Evolutionary conservation across 78 protist genomes (phyloP).

Genomic region (Protostelium mycophagum): DNA sequence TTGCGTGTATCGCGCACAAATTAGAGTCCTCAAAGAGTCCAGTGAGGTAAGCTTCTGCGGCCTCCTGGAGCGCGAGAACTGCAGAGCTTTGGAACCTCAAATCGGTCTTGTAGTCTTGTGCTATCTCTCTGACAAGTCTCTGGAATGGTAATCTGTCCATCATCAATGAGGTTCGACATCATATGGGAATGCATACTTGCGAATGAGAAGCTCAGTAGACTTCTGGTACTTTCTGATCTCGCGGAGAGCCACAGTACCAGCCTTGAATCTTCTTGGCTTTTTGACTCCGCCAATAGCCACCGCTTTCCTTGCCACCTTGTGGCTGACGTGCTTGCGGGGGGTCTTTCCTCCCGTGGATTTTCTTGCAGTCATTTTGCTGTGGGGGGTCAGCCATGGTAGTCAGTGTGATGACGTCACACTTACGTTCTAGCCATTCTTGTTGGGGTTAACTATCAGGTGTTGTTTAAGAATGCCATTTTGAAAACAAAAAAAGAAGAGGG

Average conservation of each 20-base stretch:
- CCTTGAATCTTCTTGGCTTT: constrained; percentile 70
- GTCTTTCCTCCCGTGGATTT: too few relatives aligned
- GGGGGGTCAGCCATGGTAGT: too few relatives aligned
- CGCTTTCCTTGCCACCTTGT: too few relatives aligned
- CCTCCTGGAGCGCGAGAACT: constrained; percentile 83
- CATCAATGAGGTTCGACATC: constrained; percentile 80
- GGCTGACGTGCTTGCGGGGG: constrained; percentile 63
- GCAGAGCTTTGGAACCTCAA: constrained; percentile 72
- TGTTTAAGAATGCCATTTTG: too few relatives aligned
- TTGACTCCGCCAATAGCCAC: constrained; percentile 5
- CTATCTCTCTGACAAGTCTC: constrained; percentile 30
- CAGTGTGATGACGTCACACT: too few relatives aligned
- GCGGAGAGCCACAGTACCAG: constrained; percentile 83
- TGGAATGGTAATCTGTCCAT: constrained; percentile 27
- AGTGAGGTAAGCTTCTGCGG: constrained; percentile 89
- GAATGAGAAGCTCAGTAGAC: constrained; percentile 77
- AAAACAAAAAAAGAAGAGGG: too few relatives aligned
- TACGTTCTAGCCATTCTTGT: too few relatives aligned
- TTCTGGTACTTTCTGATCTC: constrained; percentile 89
- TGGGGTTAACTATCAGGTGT: too few relatives aligned
- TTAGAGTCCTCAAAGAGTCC: constrained; percentile 94
- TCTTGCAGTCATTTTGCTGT: too few relatives aligned
- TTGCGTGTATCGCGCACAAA: constrained; percentile 87
- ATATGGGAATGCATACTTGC: constrained; percentile 15
- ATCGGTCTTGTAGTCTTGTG: constrained; percentile 57